Percentiles rank a stretch among this genome's conserved stretches.
These are phyloP conservation scores for Maudiozyma serrabonitensis DNA, from an alignment of 805 yeast species.

Conservation along the genomic window DNA sequence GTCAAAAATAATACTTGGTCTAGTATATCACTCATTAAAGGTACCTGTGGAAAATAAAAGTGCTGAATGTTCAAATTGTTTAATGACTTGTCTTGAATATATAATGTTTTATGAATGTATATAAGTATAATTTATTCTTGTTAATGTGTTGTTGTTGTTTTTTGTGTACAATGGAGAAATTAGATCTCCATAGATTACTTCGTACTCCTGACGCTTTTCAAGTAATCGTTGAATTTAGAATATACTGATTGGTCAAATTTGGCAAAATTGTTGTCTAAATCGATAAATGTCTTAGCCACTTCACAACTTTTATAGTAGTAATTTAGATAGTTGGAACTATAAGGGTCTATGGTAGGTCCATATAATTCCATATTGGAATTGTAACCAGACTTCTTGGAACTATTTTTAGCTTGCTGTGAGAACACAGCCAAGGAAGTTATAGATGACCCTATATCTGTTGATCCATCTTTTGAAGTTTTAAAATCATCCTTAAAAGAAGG, in stretches of 20 bases:
- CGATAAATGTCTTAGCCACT: slow-evolving; percentile 51
- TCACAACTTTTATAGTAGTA: slow-evolving; percentile 49
- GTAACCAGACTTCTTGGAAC: slow-evolving; percentile 5
- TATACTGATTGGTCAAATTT: slow-evolving; percentile 45
- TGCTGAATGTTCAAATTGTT: too few relatives aligned
- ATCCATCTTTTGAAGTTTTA: slow-evolving; percentile 4
- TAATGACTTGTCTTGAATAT: too few relatives aligned
- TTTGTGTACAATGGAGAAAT: too few relatives aligned
- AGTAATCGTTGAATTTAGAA: slow-evolving; percentile 25
- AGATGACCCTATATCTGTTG: slow-evolving; percentile 17
- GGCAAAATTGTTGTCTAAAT: slow-evolving; percentile 52
- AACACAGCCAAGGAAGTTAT: slow-evolving; percentile 17
- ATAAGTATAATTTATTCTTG: too few relatives aligned
- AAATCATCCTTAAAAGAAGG: background rate
- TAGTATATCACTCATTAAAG: too few relatives aligned
- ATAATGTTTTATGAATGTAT: too few relatives aligned
- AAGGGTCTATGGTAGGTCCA: slow-evolving; percentile 23
- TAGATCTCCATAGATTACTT: too few relatives aligned
- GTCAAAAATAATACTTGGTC: too few relatives aligned
- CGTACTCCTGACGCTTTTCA: slow-evolving; percentile 1
- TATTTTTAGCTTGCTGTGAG: slow-evolving; percentile 6
- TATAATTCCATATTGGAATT: slow-evolving; percentile 12
- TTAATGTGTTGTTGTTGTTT: too few relatives aligned
- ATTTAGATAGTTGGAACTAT: slow-evolving; percentile 35
- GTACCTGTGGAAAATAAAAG: too few relatives aligned